Conservation (phyloP, 257 asterid genomes). For the Fraxinus cuspidata region DNA sequence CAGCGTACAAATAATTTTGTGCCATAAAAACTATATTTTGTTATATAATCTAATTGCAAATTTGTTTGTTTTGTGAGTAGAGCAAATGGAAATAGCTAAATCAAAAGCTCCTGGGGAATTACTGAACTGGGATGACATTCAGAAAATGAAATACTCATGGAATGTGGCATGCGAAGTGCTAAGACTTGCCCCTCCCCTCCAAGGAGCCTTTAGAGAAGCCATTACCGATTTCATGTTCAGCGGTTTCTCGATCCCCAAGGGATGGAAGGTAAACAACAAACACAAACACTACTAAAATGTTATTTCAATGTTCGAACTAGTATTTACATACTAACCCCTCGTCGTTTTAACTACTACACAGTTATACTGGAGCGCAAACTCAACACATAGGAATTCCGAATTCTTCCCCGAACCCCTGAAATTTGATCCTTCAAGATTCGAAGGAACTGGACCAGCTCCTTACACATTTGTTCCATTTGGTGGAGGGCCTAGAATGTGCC, state of each 20-base stretch:
- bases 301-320: too few relatives aligned
- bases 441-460: slow-evolving; percentile 46
- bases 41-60: neutral
- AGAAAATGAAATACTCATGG: slow-evolving; percentile 62
- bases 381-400: slow-evolving; percentile 42
- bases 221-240: slow-evolving; percentile 46
- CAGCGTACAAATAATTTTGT: too few relatives aligned
- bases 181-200: slow-evolving; percentile 57
- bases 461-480: slow-evolving; percentile 51
- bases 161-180: slow-evolving; percentile 64
- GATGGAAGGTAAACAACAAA: slow-evolving; percentile 49
- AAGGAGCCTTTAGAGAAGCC: slow-evolving; percentile 61
- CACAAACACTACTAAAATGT: neutral
- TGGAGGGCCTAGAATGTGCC: slow-evolving; percentile 52
- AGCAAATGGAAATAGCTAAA: slow-evolving; percentile 51
- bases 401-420: slow-evolving; percentile 35
- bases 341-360: slow-evolving; percentile 8
- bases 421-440: slow-evolving; percentile 47
- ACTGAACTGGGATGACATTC: slow-evolving; percentile 57
- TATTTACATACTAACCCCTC: neutral
- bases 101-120: slow-evolving; percentile 45
- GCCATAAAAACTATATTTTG: neutral
- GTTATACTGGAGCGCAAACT: slow-evolving; percentile 54
- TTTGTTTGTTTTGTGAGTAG: slow-evolving; percentile 28
- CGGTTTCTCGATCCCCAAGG: slow-evolving; percentile 59